Evolutionary conservation across 2,329 filamentous ascomycete species (phyloP), one percentile per base, ranked within the genome.

Genomic region (Microdochium paspali): DNA sequence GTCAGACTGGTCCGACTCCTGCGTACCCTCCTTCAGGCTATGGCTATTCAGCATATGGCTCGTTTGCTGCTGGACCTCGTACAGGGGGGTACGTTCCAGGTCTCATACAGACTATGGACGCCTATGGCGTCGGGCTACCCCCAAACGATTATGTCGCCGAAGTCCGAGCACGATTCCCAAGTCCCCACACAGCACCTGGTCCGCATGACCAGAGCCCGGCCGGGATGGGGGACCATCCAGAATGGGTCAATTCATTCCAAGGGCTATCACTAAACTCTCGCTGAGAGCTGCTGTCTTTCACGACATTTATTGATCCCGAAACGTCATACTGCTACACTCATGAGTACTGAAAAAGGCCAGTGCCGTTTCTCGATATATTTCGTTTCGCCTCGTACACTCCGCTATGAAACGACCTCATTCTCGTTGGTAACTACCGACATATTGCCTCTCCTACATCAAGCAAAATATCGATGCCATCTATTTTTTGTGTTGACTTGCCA

Each of bases 181-280:
- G 61, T 47, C 62, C 60, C 1, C 60, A 63, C 44, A 42, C 55
- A 49, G 46, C 56, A 50, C 47, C 57, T 45, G 67, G 51, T 66
- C 65, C 50, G 58, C 66, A 54, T 52, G 51, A 63, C 46, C 54
- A 61, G 54, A 26, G 54, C 50, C 32, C 60, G 10, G 60, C 59
- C 13, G 53, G 49, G 44, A 65, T 76, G 49, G 60, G 63, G 45
- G 62, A 64, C 25, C 72, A 73, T 57, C 69, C 72, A 44, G 82
- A 85, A 45, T 87, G 84, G 82, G 66, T 74, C 24, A 68, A 70
- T 46, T 66, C 74, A 5, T 87, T 88, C 61, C 84, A 89, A 61
- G 79, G 84, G 10, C 68, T 90, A 18, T 90, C 85, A 2, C 74
- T 90, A 52, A 85, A 85, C 58, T 77, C 79, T 53, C 75, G 76